Conservation (phyloP, 495 filamentous ascomycete genomes). For the Lepraria neglecta region DNA sequence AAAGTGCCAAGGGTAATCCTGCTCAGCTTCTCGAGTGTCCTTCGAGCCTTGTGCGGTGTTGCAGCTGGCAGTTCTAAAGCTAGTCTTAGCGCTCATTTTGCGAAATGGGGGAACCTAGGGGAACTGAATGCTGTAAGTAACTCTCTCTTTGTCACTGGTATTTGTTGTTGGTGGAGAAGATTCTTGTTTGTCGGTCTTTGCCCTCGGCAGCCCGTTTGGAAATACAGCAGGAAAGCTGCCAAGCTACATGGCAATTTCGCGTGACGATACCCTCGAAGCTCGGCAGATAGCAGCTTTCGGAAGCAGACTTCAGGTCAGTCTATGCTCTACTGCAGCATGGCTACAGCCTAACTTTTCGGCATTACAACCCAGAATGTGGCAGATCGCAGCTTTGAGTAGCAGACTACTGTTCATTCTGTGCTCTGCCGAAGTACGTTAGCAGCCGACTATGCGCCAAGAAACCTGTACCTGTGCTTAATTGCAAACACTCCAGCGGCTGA, state of each 20-base stretch:
- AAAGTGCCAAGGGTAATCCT: constrained; percentile 59
- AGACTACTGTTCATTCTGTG: background rate
- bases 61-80: constrained; percentile 87
- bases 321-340: background rate
- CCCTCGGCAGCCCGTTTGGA: background rate
- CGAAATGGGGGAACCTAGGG: constrained; percentile 77
- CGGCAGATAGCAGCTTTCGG: no score
- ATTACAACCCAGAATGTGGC: background rate
- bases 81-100: constrained; percentile 87
- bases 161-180: background rate
- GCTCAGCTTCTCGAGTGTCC: constrained; percentile 67
- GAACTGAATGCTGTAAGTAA: constrained; percentile 80
- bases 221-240: background rate
- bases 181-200: background rate
- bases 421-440: background rate
- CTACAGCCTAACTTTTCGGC: background rate
- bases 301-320: background rate
- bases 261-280: no score
- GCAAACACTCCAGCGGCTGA: background rate
- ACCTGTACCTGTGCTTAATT: background rate
- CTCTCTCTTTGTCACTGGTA: background rate
- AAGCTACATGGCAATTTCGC: background rate
- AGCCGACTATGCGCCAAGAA: background rate
- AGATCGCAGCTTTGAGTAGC: background rate
- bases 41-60: constrained; percentile 81